Percentiles rank a stretch among this genome's conserved stretches.
Conservation (phyloP, 176 grass and related monocot genomes). For the Cymbopogon citratus region DNA sequence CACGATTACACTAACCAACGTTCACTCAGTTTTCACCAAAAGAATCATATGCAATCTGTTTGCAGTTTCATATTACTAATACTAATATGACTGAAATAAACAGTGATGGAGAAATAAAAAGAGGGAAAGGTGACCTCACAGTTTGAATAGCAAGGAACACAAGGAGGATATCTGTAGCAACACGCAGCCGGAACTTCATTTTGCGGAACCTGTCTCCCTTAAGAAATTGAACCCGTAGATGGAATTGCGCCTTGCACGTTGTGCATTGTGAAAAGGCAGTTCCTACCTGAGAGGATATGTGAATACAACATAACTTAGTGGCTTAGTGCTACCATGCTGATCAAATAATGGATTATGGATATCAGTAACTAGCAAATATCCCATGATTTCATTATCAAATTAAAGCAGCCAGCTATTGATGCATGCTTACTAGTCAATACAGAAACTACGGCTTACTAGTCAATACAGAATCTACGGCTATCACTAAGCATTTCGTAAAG, state of each 20-base stretch:
- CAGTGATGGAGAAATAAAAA: neutral
- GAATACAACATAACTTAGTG: neutral
- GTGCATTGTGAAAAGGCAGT: slow-evolving; percentile 54
- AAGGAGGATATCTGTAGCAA: slow-evolving; percentile 68
- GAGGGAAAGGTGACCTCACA: slow-evolving; percentile 16
- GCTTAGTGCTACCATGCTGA: neutral
- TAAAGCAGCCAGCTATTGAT: no score
- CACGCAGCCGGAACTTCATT: slow-evolving; percentile 60
- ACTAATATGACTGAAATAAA: neutral
- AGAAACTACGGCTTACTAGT: no score
- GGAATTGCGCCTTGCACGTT: slow-evolving; percentile 52
- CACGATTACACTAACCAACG: neutral
- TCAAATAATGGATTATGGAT: neutral
- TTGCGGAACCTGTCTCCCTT: slow-evolving; percentile 33
- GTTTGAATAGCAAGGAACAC: slow-evolving; percentile 65
- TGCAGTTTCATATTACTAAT: neutral
- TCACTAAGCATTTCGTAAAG: no score
- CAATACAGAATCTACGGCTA: no score
- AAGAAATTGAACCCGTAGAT: slow-evolving; percentile 46
- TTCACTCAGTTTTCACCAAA: neutral
- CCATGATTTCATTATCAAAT: neutral
- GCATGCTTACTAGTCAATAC: no score
- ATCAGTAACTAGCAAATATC: neutral
- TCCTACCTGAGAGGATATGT: slow-evolving; percentile 44
- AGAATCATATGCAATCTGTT: neutral